phyloP scores from a whole-genome alignment of 495 filamentous ascomycete species.

The Penicillium paxilli region DNA sequence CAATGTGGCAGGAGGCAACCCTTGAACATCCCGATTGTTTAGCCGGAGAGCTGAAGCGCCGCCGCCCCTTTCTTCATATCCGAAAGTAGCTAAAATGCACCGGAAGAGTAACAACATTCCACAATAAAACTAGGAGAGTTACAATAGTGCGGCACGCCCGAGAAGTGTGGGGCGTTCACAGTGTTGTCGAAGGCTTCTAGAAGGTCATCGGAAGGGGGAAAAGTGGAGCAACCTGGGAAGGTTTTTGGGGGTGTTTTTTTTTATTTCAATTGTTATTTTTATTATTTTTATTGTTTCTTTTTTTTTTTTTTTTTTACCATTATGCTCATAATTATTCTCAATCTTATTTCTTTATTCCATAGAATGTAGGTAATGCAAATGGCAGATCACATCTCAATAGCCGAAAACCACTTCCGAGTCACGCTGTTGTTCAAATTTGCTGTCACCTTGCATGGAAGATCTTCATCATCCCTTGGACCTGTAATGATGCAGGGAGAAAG shows the following conservation, averaged over 20 bases:
- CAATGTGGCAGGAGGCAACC: not conserved
- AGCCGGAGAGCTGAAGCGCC: constrained; percentile 1
- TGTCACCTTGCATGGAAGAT: not conserved
- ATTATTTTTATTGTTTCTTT: not conserved
- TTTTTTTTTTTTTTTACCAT: not conserved
- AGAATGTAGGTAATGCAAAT: too few species aligned
- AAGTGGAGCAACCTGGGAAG: too few species aligned
- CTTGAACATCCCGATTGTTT: not conserved
- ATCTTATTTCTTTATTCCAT: too few species aligned
- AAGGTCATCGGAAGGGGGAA: constrained; percentile 9
- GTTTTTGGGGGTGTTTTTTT: not conserved
- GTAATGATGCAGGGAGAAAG: not conserved
- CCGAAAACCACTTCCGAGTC: too few species aligned
- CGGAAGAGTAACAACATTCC: constrained; percentile 4
- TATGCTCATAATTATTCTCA: too few species aligned
- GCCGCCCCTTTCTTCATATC: constrained; percentile 4
- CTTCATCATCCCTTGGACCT: not conserved
- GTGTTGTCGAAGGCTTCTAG: constrained; percentile 12
- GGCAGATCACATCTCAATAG: too few species aligned
- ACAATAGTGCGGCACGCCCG: constrained; percentile 3
- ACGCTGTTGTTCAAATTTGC: too few species aligned
- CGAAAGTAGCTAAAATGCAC: not conserved
- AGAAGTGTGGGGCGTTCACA: constrained; percentile 2
- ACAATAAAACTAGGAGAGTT: not conserved
- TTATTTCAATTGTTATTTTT: not conserved